phyloP scores from a whole-genome alignment of 2,329 filamentous ascomycete genomes.

The Alternaria metachromatica region DNA sequence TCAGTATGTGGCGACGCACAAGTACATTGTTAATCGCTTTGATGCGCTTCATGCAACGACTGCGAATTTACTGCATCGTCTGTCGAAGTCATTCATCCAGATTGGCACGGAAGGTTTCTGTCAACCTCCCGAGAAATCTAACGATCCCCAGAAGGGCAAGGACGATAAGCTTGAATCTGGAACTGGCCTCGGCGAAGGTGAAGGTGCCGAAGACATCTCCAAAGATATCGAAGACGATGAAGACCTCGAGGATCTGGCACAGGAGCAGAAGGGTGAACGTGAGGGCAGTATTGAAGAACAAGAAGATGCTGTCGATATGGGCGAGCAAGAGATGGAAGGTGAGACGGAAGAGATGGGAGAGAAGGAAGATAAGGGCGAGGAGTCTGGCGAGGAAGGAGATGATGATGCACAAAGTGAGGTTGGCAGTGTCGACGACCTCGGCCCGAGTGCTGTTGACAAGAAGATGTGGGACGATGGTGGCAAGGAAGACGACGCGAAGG shows the following conservation, averaged over 20 bases:
- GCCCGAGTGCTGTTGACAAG: conserved; percentile 90
- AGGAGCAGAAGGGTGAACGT: conserved; percentile 72
- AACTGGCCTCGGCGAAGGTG: conserved; percentile 91
- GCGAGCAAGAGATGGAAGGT: conserved; percentile 88
- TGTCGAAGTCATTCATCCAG: conserved; percentile 79
- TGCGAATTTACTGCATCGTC: conserved; percentile 75
- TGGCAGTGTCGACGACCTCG: conserved; percentile 88
- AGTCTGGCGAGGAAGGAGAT: conserved; percentile 53
- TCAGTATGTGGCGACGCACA: conserved; percentile 72
- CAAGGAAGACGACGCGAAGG: conserved; percentile 79
- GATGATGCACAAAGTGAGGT: conserved; percentile 85
- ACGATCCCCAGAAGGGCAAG: conserved; percentile 69
- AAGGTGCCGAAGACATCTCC: conserved; percentile 96
- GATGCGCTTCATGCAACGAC: conserved; percentile 71
- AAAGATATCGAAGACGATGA: conserved; percentile 96
- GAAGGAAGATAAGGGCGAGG: conserved; percentile 65
- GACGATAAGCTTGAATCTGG: conserved; percentile 85
- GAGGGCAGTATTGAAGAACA: conserved; percentile 75
- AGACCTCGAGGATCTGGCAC: conserved; percentile 87
- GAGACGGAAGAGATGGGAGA: conserved; percentile 69
- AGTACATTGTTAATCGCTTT: conserved; percentile 65
- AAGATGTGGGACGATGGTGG: conserved; percentile 97
- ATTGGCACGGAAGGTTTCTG: conserved; percentile 90
- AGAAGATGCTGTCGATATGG: conserved; percentile 89
- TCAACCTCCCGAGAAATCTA: conserved; percentile 79